A percentile compares a stretch with the other conserved stretches of the same genome.
phyloP scores from a whole-genome alignment of 768 basidiomycete genomes.

The Termitomyces titanicus region DNA sequence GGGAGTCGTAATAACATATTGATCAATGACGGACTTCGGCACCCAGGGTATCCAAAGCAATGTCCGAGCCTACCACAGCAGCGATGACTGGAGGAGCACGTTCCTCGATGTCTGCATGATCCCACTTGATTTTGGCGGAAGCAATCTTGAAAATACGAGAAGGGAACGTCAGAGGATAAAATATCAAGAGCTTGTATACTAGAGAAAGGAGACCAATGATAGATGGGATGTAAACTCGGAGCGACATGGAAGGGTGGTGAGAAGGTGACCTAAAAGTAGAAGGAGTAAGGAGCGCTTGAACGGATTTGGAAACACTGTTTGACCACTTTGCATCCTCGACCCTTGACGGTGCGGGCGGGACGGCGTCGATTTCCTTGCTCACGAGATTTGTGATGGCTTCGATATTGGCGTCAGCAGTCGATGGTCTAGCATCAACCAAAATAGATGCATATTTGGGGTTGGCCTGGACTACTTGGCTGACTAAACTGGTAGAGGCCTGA shows the following conservation, averaged over 20 bases:
- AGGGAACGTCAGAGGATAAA: constrained; percentile 49
- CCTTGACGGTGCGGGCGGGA: constrained; percentile 40
- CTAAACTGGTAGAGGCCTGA: constrained; percentile 33
- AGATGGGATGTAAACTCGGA: constrained; percentile 36
- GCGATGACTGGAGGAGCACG: neutral
- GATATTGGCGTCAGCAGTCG: constrained; percentile 18
- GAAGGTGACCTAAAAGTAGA: constrained; percentile 10
- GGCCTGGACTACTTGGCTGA: constrained; percentile 31
- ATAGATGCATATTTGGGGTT: constrained; percentile 26
- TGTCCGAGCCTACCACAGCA: neutral
- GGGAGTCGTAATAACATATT: constrained; percentile 26
- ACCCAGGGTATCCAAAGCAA: constrained; percentile 32
- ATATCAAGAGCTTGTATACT: constrained; percentile 43
- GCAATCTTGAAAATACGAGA: constrained; percentile 32
- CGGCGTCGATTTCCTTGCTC: constrained; percentile 52
- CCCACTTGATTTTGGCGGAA: constrained; percentile 19
- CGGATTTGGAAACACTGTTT: constrained; percentile 23
- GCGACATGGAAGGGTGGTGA: constrained; percentile 11
- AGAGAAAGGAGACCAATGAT: constrained; percentile 42
- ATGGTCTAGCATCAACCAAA: constrained; percentile 24
- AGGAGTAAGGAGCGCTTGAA: constrained; percentile 27
- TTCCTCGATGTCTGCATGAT: constrained; percentile 11
- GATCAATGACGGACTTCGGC: constrained; percentile 45
- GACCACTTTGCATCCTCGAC: constrained; percentile 39
- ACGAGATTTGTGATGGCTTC: constrained; percentile 18